phyloP scores from a whole-genome alignment of 805 yeast genomes.

The Candida broadrunensis region DNA sequence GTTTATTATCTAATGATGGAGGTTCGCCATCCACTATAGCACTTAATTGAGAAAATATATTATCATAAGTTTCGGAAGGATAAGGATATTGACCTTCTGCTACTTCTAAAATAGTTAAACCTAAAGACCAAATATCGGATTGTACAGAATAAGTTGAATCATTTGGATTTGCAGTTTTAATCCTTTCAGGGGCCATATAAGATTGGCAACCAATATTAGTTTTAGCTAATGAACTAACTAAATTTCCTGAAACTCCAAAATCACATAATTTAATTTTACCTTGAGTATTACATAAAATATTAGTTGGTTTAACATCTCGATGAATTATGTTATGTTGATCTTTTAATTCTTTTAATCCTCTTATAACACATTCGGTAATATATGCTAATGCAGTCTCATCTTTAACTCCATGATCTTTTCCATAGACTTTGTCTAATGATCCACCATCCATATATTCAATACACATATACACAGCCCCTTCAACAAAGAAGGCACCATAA shows the following conservation, averaged over 20 bases:
- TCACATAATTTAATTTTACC: slow-evolving; percentile 95
- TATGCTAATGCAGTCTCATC: slow-evolving; percentile 79
- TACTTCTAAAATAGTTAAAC: slow-evolving; percentile 83
- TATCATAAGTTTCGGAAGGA: slow-evolving; percentile 88
- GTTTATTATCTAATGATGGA: slow-evolving; percentile 67
- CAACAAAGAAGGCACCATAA: slow-evolving; percentile 95
- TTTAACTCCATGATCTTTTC: slow-evolving; percentile 52
- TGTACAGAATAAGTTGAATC: slow-evolving; percentile 86
- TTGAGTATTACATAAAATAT: slow-evolving; percentile 72
- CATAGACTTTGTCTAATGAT: slow-evolving; percentile 82
- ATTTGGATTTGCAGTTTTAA: slow-evolving; percentile 69
- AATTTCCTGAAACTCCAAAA: slow-evolving; percentile 93
- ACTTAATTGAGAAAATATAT: slow-evolving; percentile 86
- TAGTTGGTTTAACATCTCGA: slow-evolving; percentile 96
- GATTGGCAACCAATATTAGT: slow-evolving; percentile 98
- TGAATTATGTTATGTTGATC: slow-evolving; percentile 92
- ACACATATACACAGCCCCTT: slow-evolving; percentile 97
- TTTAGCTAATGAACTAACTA: slow-evolving; percentile 91
- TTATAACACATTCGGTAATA: slow-evolving; percentile 74
- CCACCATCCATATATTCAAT: slow-evolving; percentile 98
- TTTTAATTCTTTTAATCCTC: slow-evolving; percentile 79
- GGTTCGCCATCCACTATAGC: slow-evolving; percentile 97
- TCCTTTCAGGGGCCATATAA: slow-evolving; percentile 98
- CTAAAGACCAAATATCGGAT: slow-evolving; percentile 94
- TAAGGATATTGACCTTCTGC: slow-evolving; percentile 94